These are phyloP conservation scores for Globisporangium sylvaticum DNA, from an alignment of 352 stramenopile genomes.

Conservation along the genomic window DNA sequence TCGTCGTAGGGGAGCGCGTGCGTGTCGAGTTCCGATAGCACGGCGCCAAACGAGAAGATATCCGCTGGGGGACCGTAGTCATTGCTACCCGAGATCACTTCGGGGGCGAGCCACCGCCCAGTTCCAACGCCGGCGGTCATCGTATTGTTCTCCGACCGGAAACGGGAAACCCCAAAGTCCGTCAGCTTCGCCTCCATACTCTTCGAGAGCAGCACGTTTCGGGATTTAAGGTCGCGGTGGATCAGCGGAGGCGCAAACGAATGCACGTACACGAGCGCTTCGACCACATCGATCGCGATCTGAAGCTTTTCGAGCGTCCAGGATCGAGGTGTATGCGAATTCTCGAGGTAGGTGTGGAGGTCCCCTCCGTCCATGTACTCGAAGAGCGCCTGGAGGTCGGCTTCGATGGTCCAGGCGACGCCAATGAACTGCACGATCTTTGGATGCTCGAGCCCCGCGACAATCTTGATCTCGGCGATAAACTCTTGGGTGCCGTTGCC, in stretches of 20 bases:
- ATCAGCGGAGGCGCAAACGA: conserved; percentile 48
- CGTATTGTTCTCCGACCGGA: conserved; percentile 35
- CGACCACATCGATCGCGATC: conserved; percentile 40
- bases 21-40: conserved; percentile 47
- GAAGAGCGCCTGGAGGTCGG: conserved; percentile 6
- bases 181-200: conserved; percentile 45
- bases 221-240: conserved; percentile 61
- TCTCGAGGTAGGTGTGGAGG: background rate
- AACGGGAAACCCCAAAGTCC: conserved; percentile 54
- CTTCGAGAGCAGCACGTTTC: conserved; percentile 41
- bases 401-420: conserved; percentile 2
- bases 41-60: conserved; percentile 44
- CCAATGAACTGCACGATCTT: conserved; percentile 4
- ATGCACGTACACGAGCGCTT: conserved; percentile 60
- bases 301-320: background rate
- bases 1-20: conserved; percentile 44
- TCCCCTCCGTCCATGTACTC: conserved; percentile 11
- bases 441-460: conserved; percentile 8
- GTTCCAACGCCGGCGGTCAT: conserved; percentile 31
- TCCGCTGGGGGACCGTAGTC: conserved; percentile 30
- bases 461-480: conserved; percentile 10
- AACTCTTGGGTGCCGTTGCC: background rate
- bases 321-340: background rate
- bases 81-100: conserved; percentile 22
- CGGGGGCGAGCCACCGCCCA: background rate